Evolutionary conservation across 139 green algal genomes (phyloP).

Genomic region (Picochlorum costavermella): DNA sequence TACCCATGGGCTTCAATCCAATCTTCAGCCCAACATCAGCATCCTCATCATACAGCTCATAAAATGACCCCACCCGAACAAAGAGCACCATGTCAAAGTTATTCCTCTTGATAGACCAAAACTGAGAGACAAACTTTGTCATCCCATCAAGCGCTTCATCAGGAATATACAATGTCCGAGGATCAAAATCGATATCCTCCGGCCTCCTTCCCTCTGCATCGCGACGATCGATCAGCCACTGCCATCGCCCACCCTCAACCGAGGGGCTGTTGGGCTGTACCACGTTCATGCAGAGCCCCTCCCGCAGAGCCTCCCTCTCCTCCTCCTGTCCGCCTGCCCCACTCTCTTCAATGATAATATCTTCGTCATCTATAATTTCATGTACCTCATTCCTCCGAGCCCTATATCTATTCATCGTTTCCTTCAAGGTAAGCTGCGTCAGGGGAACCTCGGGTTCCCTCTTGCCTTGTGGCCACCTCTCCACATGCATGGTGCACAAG

Average conservation of each 20-base stretch:
- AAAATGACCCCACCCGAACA: conserved; percentile 29
- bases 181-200: conserved; percentile 44
- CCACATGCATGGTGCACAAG: too few relatives aligned
- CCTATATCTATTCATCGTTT: too few relatives aligned
- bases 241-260: conserved; percentile 21
- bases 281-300: neutral
- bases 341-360: too few relatives aligned
- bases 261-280: neutral
- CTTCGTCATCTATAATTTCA: too few relatives aligned
- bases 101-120: conserved; percentile 41
- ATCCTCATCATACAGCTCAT: conserved; percentile 55
- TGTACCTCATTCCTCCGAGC: too few relatives aligned
- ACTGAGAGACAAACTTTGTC: conserved; percentile 34
- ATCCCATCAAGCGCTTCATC: conserved; percentile 18
- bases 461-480: too few relatives aligned
- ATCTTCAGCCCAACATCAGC: conserved; percentile 49
- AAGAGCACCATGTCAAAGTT: conserved; percentile 62
- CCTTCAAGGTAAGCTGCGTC: too few relatives aligned
- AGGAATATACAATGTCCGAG: conserved; percentile 43
- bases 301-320: neutral
- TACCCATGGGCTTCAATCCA: conserved; percentile 43
- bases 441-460: too few relatives aligned
- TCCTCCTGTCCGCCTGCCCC: too few relatives aligned
- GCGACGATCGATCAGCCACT: conserved; percentile 32
- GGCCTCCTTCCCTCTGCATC: conserved; percentile 29